Evolutionary conservation across 1,284 basidiomycete genomes (phyloP).

Genomic region (Cutaneotrichosporon daszewskae): DNA sequence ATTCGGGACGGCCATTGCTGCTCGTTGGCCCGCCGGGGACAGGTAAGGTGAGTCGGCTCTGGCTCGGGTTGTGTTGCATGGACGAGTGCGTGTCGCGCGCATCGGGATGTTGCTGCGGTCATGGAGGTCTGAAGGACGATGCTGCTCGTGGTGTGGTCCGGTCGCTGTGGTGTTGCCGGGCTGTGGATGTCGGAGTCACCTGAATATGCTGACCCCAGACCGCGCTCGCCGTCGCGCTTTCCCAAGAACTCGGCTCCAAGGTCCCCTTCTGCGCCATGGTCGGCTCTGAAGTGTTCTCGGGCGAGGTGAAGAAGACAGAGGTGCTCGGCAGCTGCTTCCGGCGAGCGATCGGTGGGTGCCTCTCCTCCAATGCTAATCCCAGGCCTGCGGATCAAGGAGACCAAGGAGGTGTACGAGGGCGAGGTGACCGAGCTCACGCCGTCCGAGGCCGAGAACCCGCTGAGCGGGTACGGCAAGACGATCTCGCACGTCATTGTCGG

Average conservation of each 20-base stretch:
- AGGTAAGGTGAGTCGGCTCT: constrained; percentile 46
- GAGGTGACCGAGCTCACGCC: constrained; percentile 97
- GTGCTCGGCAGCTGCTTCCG: constrained; percentile 94
- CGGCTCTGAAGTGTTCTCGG: constrained; percentile 91
- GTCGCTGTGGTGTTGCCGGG: no score
- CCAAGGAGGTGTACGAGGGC: constrained; percentile 97
- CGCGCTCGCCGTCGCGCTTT: constrained; percentile 85
- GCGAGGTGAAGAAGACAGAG: constrained; percentile 98
- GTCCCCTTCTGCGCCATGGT: constrained; percentile 99
- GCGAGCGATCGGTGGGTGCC: constrained; percentile 78
- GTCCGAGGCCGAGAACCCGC: constrained; percentile 87
- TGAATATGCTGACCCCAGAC: constrained; percentile 57
- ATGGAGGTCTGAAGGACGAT: no score
- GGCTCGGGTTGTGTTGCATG: no score
- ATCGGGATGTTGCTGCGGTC: no score
- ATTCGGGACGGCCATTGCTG: constrained; percentile 45
- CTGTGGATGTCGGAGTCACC: no score
- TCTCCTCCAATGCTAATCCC: constrained; percentile 5
- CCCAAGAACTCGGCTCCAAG: constrained; percentile 88
- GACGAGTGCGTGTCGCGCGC: no score
- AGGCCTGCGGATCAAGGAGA: constrained; percentile 96
- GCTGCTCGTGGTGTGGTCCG: no score
- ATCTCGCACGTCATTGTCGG: constrained; percentile 95
- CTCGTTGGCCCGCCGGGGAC: constrained; percentile 48
- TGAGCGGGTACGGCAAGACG: constrained; percentile 96